phyloP scores from a whole-genome alignment of 768 basidiomycete genomes.

The Tylopilus plumbeoviolaceoides region DNA sequence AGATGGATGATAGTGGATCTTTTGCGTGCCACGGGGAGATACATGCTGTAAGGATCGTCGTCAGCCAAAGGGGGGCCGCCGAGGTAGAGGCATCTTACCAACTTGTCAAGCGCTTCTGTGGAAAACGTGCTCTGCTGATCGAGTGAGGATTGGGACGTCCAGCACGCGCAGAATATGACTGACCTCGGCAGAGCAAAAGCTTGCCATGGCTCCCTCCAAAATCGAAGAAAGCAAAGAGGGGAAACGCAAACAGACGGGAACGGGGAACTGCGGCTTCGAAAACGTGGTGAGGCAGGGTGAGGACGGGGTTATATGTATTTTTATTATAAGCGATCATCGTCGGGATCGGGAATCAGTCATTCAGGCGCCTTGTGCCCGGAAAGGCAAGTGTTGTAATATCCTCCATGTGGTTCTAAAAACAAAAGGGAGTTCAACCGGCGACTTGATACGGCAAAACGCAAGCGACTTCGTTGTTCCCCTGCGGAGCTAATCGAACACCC shows the following conservation, averaged over 20 bases:
- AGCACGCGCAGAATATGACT: background rate
- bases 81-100: slow-evolving; percentile 10
- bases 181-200: slow-evolving; percentile 30
- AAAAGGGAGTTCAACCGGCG: slow-evolving; percentile 21
- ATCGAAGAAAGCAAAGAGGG: background rate
- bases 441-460: slow-evolving; percentile 4
- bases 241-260: background rate
- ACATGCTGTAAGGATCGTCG: slow-evolving; percentile 17
- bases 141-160: slow-evolving; percentile 5
- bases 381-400: slow-evolving; percentile 31
- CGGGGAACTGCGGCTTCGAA: slow-evolving; percentile 1
- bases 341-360: slow-evolving; percentile 3
- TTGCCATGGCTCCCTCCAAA: slow-evolving; percentile 19
- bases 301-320: slow-evolving; percentile 13
- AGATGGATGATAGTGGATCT: slow-evolving; percentile 58
- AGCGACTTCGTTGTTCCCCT: slow-evolving; percentile 11
- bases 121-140: slow-evolving; percentile 22
- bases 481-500: slow-evolving; percentile 15
- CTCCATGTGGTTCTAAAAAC: slow-evolving; percentile 19
- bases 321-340: background rate
- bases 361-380: slow-evolving; percentile 28
- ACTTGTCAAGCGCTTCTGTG: slow-evolving; percentile 12
- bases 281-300: slow-evolving; percentile 2
- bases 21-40: slow-evolving; percentile 47
- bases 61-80: background rate